Conservation (phyloP, 2,329 filamentous ascomycete species). For the Monilinia aucupariae region DNA sequence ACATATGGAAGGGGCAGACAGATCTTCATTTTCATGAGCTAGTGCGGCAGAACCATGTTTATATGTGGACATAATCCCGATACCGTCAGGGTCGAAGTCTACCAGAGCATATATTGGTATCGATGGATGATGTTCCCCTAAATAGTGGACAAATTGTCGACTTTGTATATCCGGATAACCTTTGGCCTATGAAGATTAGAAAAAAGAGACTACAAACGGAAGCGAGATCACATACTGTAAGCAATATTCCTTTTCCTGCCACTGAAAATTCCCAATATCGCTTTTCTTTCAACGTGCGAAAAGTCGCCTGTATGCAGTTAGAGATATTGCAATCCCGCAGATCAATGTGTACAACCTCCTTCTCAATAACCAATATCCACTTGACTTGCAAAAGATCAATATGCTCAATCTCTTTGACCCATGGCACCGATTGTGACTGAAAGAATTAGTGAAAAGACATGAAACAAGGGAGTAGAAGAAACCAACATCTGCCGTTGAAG, state of each 20-base stretch:
- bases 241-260: constrained; percentile 54
- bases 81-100: constrained; percentile 72
- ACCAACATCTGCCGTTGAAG: constrained; percentile 38
- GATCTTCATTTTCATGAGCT: constrained; percentile 50
- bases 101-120: constrained; percentile 59
- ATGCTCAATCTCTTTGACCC: constrained; percentile 42
- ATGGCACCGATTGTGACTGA: constrained; percentile 58
- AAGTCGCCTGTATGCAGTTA: constrained; percentile 58
- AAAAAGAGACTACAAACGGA: background rate
- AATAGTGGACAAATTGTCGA: constrained; percentile 53
- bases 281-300: constrained; percentile 58
- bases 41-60: constrained; percentile 61
- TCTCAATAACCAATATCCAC: constrained; percentile 73
- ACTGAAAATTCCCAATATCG: constrained; percentile 47
- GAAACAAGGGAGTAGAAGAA: background rate
- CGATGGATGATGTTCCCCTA: constrained; percentile 44
- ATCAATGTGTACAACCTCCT: constrained; percentile 51
- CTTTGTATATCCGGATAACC: constrained; percentile 75
- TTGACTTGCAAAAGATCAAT: constrained; percentile 46
- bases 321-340: background rate
- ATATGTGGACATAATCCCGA: constrained; percentile 70
- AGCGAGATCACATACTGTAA: constrained; percentile 50
- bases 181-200: constrained; percentile 53
- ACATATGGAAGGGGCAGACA: constrained; percentile 46
- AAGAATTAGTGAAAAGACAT: constrained; percentile 3